Conservation (phyloP, 176 grass and related monocot species). For the Musa schizocarpa region DNA sequence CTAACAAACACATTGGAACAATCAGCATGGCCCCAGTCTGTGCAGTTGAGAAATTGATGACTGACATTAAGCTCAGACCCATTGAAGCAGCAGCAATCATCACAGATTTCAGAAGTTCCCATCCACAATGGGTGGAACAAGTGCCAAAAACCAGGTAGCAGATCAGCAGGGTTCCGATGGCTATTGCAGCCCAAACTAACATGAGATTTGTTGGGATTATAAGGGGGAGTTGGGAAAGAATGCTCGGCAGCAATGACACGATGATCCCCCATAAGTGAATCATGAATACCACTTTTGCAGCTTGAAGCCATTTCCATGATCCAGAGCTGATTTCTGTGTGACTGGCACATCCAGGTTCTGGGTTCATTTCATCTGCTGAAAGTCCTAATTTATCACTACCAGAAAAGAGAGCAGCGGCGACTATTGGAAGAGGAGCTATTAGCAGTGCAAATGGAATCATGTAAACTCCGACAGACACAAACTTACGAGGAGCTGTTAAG, state of each 20-base stretch:
- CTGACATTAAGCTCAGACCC: constrained; percentile 77
- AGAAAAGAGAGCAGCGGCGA: constrained; percentile 68
- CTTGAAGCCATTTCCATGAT: constrained; percentile 79
- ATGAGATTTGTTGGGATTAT: constrained; percentile 26
- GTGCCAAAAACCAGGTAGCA: constrained; percentile 47
- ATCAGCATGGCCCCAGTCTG: constrained; percentile 73
- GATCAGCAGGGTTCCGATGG: constrained; percentile 33
- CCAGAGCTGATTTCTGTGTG: constrained; percentile 12
- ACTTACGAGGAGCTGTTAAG: constrained; percentile 79
- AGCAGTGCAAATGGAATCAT: constrained; percentile 90
- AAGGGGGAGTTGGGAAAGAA: constrained; percentile 49
- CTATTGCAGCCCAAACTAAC: constrained; percentile 47
- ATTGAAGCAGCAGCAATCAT: constrained; percentile 62
- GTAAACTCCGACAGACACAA: constrained; percentile 86
- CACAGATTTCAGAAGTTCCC: constrained; percentile 70
- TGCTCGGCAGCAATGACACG: constrained; percentile 53
- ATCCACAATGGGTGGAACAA: constrained; percentile 51
- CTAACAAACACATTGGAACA: constrained; percentile 72
- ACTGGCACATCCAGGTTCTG: background rate
- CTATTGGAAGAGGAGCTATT: constrained; percentile 64
- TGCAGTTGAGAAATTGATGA: constrained; percentile 87
- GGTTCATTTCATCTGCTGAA: no score
- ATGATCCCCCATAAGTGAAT: constrained; percentile 71
- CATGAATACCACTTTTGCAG: constrained; percentile 60
- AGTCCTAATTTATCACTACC: background rate